Evolutionary conservation across 331 rosid genomes (phyloP), one percentile per base, ranked within the genome.

Genomic region (Saraca asoca): DNA sequence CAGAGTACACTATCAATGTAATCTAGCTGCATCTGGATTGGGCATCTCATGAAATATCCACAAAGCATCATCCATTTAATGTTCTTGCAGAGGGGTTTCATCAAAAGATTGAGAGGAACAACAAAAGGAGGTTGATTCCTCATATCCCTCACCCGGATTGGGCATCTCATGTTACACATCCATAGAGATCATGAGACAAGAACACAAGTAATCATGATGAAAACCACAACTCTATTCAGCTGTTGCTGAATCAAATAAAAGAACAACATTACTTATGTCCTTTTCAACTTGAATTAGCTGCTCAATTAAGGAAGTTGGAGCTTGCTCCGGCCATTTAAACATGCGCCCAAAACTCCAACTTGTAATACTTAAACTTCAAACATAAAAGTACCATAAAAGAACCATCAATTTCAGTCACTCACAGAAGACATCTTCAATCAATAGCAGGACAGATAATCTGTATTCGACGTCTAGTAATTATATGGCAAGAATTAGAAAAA

Each of bases 1-100:
- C 79, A 93, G 77, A 37, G 98, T 93, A 54, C 98, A 95, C 60
- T 84, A 93, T 5, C 95, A 85, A 75, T 93, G 89, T 4, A 95
- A 80, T 89, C 95, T 12, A 95, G 95, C 45, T 52, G 74, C 80
- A 89, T 16, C 94, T 90, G 19, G 89, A 54, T 77, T 66, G 6
- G 98, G 83, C 96, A 93, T 89, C 78, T 87, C 95, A 12, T 8
- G 80, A 65, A 92, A 87, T 70, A 89, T 79, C 55, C 2, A 71
- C 24, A 89, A 77, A 66, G 98, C 96, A 42, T 85, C 73, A 73
- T 83, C 87, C 50, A 82, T n/a, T 72, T 87, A 44, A 71, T 69
- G 51, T 78, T 92, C 79, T 84, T 89, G 83, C 95, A 89, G 6
- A 89, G 87, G 65, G 94, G 96, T 83, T 92, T 89, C 71, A 92